Evolutionary conservation across 768 basidiomycete species (phyloP), one percentile per base, ranked within the genome.

Genomic region (Amanita inopinata): DNA sequence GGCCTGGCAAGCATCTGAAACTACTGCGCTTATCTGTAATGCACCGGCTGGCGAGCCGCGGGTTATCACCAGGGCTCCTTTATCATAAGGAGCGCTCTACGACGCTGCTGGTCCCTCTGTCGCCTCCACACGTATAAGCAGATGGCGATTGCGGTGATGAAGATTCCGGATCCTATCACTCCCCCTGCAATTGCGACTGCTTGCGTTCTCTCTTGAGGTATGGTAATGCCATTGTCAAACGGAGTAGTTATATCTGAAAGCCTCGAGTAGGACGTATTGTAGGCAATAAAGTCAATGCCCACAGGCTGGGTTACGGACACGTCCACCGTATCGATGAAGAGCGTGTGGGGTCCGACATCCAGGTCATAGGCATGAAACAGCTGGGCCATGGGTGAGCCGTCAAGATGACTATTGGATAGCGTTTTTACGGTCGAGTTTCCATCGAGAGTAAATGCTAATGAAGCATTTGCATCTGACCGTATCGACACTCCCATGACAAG

Each of bases 271-370:
- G 66, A 59, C 1, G 64, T 53, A 39, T 62, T 66, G 47, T 67
- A 70, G 3, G 60, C 44, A 28, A 70, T 52, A 38, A 65, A 64
- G 51, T 69, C 66, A 50, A 69, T 55, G 11, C 63, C 64, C 24
- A 67, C 40, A 2, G 60, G 53, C 40, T 59, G 53, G 11, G 55
- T 49, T 0, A 53, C 43, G 23, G 55, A 49, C 38, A 69, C 58
- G 8, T 63, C 54, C 17, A 62, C 65, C 33, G 68, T 48, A 46
- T 63, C 64, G 47, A 69, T 50, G 9, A 55, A 36, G 25, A 69
- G 57, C 0, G 58, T 64, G 43, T 69, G 67, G n/a, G 46, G 50
- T 20, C 63, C 64, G 10, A 62, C 53, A 18, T 54, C 38, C 3
- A 67, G 49, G 30, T 63, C 60, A 22, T 12, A 15, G 18, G 55